Evolutionary conservation across 345 rosid genomes (phyloP).

Genomic region (Alliaria petiolata): DNA sequence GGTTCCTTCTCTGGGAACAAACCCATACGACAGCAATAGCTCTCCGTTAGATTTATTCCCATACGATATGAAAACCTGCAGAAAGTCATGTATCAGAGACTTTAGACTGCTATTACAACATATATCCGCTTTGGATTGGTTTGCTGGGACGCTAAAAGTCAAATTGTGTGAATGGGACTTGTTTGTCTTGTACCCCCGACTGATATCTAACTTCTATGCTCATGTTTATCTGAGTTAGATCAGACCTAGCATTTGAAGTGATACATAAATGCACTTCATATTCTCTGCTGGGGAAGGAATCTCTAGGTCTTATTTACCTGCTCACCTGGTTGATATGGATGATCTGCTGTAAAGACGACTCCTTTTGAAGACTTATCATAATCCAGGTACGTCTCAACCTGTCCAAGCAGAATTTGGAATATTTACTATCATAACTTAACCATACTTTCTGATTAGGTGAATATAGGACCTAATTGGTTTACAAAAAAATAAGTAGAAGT

Average conservation of each 20-base stretch:
- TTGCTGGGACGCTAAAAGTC: background rate
- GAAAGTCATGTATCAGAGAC: slow-evolving; percentile 17
- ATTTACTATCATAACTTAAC: slow-evolving; percentile 1
- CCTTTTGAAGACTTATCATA: slow-evolving; percentile 87
- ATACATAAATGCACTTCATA: background rate
- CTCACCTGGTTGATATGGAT: slow-evolving; percentile 92
- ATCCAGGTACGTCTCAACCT: slow-evolving; percentile 94
- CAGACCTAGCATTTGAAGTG: slow-evolving; percentile 4
- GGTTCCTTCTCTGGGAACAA: slow-evolving; percentile 91
- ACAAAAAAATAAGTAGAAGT: slow-evolving; percentile 10
- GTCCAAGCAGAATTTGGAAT: slow-evolving; percentile 21
- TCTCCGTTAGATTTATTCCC: slow-evolving; percentile 95
- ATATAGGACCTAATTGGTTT: background rate
- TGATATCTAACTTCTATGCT: background rate
- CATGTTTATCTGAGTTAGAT: background rate
- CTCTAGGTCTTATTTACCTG: slow-evolving; percentile 56
- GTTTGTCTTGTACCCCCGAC: background rate
- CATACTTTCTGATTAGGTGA: slow-evolving; percentile 8
- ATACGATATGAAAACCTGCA: slow-evolving; percentile 97
- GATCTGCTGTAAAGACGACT: slow-evolving; percentile 76
- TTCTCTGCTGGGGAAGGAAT: background rate
- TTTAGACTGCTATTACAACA: background rate
- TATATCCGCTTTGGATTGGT: background rate
- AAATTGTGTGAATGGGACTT: background rate
- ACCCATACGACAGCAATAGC: slow-evolving; percentile 83